These are phyloP conservation scores for Saccharomycopsis fodiens DNA, from an alignment of 805 yeast species.

Conservation along the genomic window DNA sequence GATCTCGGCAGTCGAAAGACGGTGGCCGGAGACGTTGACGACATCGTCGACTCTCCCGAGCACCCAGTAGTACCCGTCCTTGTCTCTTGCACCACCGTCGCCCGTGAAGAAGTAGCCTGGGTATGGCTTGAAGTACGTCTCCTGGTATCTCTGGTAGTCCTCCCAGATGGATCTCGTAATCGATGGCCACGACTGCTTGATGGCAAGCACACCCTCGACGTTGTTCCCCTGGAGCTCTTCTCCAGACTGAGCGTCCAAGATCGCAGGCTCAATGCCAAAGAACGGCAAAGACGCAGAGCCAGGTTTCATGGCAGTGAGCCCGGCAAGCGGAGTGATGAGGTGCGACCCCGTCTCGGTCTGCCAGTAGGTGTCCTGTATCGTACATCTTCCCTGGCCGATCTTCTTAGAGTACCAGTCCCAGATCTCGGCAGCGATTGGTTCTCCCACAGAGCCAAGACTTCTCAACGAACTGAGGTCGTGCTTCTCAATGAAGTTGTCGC, in stretches of 20 bases:
- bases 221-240: conserved; percentile 58
- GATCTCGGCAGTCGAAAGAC: conserved; percentile 83
- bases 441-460: conserved; percentile 77
- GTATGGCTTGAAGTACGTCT: conserved; percentile 77
- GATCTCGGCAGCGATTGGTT: conserved; percentile 77
- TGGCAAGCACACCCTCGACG: conserved; percentile 75
- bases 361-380: conserved; percentile 82
- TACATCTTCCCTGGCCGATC: conserved; percentile 63
- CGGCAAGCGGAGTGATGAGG: conserved; percentile 69
- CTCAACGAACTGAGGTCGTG: conserved; percentile 59
- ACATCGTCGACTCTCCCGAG: conserved; percentile 85
- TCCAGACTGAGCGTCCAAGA: conserved; percentile 70
- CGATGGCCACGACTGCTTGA: conserved; percentile 75
- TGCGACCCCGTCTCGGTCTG: conserved; percentile 85
- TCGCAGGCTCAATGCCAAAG: conserved; percentile 69
- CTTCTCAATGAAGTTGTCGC: conserved; percentile 52
- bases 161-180: conserved; percentile 79
- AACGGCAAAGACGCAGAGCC: conserved; percentile 83
- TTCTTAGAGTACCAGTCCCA: conserved; percentile 81
- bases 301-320: conserved; percentile 73
- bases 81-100: conserved; percentile 84
- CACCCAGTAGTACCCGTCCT: conserved; percentile 81
- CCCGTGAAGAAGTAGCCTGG: conserved; percentile 82
- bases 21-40: conserved; percentile 80
- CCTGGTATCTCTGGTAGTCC: conserved; percentile 66